These are phyloP conservation scores for Tinospora cordifolia DNA, from an alignment of 164 flowering plant genomes.

Conservation along the genomic window DNA sequence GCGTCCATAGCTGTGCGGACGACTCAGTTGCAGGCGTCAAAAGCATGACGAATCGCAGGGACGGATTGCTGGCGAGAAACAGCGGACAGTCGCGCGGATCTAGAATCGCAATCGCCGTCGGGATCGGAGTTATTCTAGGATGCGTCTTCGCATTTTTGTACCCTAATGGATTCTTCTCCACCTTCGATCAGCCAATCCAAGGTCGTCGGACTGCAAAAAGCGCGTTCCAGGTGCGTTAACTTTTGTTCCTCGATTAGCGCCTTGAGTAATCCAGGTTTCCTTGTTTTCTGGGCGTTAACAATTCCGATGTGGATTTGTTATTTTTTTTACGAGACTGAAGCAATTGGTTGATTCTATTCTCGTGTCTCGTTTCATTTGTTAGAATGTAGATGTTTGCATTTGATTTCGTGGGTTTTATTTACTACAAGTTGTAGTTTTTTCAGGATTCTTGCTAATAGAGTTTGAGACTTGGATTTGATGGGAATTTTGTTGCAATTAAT, in stretches of 20 bases:
- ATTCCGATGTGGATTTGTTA: neutral
- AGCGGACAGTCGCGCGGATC: slow-evolving; percentile 42
- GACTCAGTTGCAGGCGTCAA: neutral
- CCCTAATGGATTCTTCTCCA: slow-evolving; percentile 65
- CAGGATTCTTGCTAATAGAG: too few species aligned
- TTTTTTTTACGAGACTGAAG: neutral
- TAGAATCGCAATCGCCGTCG: slow-evolving; percentile 48
- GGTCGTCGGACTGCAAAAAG: slow-evolving; percentile 21
- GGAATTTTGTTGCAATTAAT: neutral
- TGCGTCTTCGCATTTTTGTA: slow-evolving; percentile 61
- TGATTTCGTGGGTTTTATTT: too few species aligned
- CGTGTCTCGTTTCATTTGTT: neutral
- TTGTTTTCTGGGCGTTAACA: neutral
- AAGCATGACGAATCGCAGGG: slow-evolving; percentile 57
- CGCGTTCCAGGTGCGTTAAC: slow-evolving; percentile 31
- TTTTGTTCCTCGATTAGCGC: neutral
- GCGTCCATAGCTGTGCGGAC: too few species aligned
- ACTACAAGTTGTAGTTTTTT: too few species aligned
- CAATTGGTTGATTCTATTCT: neutral
- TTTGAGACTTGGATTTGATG: too few species aligned
- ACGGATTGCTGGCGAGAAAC: slow-evolving; percentile 39
- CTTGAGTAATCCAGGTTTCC: neutral
- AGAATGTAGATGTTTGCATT: neutral
- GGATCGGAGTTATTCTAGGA: slow-evolving; percentile 61
- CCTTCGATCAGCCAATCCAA: slow-evolving; percentile 17